These are phyloP conservation scores for Colletotrichum aenigma DNA, from an alignment of 2,329 filamentous ascomycete genomes.

Conservation along the genomic window DNA sequence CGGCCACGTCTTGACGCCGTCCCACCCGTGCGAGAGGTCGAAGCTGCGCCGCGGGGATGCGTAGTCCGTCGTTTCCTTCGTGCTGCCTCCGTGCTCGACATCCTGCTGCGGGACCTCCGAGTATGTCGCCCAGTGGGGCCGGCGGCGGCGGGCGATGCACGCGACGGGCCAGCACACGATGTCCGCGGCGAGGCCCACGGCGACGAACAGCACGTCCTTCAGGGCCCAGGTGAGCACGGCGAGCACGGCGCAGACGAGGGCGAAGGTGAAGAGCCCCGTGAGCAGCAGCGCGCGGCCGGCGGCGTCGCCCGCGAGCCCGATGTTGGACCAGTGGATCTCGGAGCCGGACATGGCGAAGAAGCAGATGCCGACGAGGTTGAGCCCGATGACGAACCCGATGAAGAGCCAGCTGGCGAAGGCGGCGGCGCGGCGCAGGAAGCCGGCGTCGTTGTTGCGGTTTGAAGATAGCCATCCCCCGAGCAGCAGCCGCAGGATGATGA, in stretches of 20 bases:
- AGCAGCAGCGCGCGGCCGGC: slow-evolving; percentile 33
- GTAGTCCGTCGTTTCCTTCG: not conserved
- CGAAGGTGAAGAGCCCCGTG: slow-evolving; percentile 31
- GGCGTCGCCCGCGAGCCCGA: slow-evolving; percentile 32
- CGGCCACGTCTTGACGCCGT: not conserved
- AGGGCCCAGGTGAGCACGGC: slow-evolving; percentile 26
- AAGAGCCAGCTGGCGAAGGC: not conserved
- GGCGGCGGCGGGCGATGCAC: not conserved
- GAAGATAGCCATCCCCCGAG: slow-evolving; percentile 27
- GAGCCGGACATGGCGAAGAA: slow-evolving; percentile 36
- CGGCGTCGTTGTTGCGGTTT: not conserved
- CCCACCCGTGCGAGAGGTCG: not conserved
- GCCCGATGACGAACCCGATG: slow-evolving; percentile 22
- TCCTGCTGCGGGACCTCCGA: slow-evolving; percentile 28
- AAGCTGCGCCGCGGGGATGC: not conserved
- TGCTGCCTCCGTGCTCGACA: slow-evolving; percentile 15
- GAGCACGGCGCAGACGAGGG: slow-evolving; percentile 21
- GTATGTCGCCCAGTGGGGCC: slow-evolving; percentile 17
- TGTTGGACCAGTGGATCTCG: slow-evolving; percentile 39
- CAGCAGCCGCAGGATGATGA: slow-evolving; percentile 34
- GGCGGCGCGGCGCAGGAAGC: not conserved
- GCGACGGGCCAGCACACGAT: slow-evolving; percentile 28
- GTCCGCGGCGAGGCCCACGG: slow-evolving; percentile 26
- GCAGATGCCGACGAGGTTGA: slow-evolving; percentile 12
- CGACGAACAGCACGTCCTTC: slow-evolving; percentile 26